Conservation (phyloP, 148 eudicot genomes). For the Hydrangea macrophylla region DNA sequence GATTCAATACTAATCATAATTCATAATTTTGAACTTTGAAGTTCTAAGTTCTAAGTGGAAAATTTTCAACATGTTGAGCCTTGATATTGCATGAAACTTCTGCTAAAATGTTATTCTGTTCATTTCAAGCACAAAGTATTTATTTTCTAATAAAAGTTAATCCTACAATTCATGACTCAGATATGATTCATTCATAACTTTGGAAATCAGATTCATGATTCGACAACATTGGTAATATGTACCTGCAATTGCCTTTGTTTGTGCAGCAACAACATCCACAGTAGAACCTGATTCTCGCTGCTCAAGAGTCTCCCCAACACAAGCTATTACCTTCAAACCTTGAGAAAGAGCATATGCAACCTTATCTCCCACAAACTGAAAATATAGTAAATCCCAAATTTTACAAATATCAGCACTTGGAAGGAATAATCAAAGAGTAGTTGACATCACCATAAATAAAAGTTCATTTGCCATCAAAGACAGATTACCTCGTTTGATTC, state of each 20-base stretch:
- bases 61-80: no score
- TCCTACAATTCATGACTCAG: no score
- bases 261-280: slow-evolving; percentile 85
- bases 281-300: slow-evolving; percentile 92
- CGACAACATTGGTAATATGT: background rate
- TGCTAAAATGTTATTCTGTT: no score
- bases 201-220: no score
- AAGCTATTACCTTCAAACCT: slow-evolving; percentile 91
- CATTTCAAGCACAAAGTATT: no score
- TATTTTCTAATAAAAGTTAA: no score
- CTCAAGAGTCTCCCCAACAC: slow-evolving; percentile 94
- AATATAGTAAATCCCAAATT: slow-evolving; percentile 3
- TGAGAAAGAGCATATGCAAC: slow-evolving; percentile 87
- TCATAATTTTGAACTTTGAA: no score
- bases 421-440: background rate
- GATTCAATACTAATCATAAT: no score
- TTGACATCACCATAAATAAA: background rate
- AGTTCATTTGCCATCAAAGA: background rate
- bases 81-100: no score
- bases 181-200: no score
- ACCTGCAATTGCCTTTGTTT: slow-evolving; percentile 92
- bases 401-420: background rate
- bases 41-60: no score
- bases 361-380: slow-evolving; percentile 88
- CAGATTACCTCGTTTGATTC: slow-evolving; percentile 73